Base-by-base conservation (phyloP, 345 rosid genomes). In the Pugionium cornutum region DNA sequence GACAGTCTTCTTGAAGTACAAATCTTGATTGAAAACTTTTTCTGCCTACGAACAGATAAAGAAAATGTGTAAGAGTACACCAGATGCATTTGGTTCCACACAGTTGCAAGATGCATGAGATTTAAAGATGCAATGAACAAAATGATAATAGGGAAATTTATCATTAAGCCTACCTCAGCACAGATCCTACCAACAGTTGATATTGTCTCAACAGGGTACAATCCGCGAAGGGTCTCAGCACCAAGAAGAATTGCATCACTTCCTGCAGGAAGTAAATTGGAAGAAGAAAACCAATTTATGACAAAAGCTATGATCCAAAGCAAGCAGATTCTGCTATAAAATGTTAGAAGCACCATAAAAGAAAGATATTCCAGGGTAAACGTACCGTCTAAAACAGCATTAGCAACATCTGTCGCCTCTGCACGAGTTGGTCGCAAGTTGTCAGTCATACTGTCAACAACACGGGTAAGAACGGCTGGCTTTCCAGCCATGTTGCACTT, bases 371-470 rank as follows among this genome's bases (percentile, higher is more conserved):
- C 2, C 51, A 65, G 33, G 10, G 7, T 58, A 52, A 43, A 49
- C 26, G 39, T 77, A 94, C 99, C 99, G 81, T 94, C 99, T 77
- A 94, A 80, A 58, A 90, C 91, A 36, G 97, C 99, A 83, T 94
- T 88, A 61, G 99, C 99, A 80, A 90, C 92, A 85, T 94, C 99
- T 1, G 97, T 94, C 42, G 97, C 99, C 84, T 94, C 99, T 37
- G 99, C 99, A 53, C 99, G 99, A 70, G 97, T 94, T 75, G 99
- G 99, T 65, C 99, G 83, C 63, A 94, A 77, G 84, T 94, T 94
- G 71, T 82, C 95, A 28, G 97, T 88, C 99, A 94, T 90, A 82
- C 96, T 90, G 77, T 94, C 99, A 46, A 94, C 97, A 55, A 90
- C 96, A 68, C 95, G 92, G 48, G 89, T 88, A 42, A 94, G 77